These are phyloP conservation scores for Rhinocladiella similis DNA, from an alignment of 2,329 filamentous ascomycete genomes.

Conservation along the genomic window DNA sequence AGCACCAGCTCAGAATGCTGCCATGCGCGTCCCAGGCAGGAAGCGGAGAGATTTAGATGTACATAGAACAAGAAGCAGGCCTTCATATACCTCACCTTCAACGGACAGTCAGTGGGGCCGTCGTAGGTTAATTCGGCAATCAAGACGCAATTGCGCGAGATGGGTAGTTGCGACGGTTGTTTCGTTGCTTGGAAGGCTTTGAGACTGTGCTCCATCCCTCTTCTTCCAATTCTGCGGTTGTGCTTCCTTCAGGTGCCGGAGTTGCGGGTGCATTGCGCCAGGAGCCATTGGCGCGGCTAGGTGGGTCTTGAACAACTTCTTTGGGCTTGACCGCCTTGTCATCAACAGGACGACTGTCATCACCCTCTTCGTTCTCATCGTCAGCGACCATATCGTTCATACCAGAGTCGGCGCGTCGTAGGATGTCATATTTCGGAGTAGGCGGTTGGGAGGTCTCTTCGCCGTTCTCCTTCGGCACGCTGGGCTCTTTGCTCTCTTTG, in stretches of 20 bases:
- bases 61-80: conserved; percentile 8
- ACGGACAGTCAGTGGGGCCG: neutral
- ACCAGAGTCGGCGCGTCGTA: conserved; percentile 51
- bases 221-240: conserved; percentile 39
- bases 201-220: conserved; percentile 52
- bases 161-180: conserved; percentile 42
- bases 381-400: conserved; percentile 52
- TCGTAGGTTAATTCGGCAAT: conserved; percentile 38
- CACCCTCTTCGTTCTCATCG: conserved; percentile 46
- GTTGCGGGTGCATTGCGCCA: conserved; percentile 37
- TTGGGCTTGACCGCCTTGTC: conserved; percentile 58
- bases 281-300: conserved; percentile 41
- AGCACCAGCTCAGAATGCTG: conserved; percentile 3
- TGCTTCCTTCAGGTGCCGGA: conserved; percentile 32
- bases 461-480: conserved; percentile 21
- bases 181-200: conserved; percentile 41
- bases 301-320: conserved; percentile 51
- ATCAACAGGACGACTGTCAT: conserved; percentile 38
- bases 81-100: neutral
- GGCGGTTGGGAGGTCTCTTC: conserved; percentile 30
- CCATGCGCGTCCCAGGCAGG: conserved; percentile 10
- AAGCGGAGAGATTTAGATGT: conserved; percentile 18
- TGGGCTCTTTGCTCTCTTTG: conserved; percentile 32
- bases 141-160: conserved; percentile 41
- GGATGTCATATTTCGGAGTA: conserved; percentile 54